Percentiles rank a stretch among this genome's conserved stretches.
Conservation (phyloP, 1,284 basidiomycete species). For the Moesziomyces aphidis region DNA sequence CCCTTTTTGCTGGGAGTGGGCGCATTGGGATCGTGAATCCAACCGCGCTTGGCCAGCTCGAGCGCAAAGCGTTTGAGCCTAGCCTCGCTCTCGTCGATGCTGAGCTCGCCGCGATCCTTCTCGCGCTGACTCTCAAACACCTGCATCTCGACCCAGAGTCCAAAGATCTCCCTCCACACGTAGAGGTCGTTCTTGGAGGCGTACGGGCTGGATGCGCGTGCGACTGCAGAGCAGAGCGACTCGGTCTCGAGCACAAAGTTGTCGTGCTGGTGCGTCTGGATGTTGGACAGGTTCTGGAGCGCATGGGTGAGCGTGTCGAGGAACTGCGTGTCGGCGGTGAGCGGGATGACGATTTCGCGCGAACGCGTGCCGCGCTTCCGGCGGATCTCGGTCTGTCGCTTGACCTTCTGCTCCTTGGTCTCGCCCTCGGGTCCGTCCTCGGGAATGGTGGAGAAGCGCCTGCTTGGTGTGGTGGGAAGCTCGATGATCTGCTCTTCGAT, state of each 20-base stretch:
- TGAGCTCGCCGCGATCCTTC: slow-evolving; percentile 78
- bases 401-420: slow-evolving; percentile 39
- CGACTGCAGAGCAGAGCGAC: slow-evolving; percentile 74
- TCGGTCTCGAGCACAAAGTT: slow-evolving; percentile 77
- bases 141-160: slow-evolving; percentile 85
- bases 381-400: slow-evolving; percentile 41
- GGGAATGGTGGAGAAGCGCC: slow-evolving; percentile 40
- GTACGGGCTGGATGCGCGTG: slow-evolving; percentile 60
- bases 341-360: slow-evolving; percentile 76
- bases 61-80: slow-evolving; percentile 79
- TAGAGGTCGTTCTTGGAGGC: slow-evolving; percentile 79
- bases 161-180: slow-evolving; percentile 90
- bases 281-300: slow-evolving; percentile 77
- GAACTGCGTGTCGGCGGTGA: slow-evolving; percentile 83
- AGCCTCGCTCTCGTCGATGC: slow-evolving; percentile 78
- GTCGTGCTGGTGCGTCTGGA: slow-evolving; percentile 75
- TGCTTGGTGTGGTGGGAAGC: slow-evolving; percentile 23
- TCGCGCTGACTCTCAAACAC: slow-evolving; percentile 87
- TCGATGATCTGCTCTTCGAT: slow-evolving; percentile 49
- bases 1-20: slow-evolving; percentile 28
- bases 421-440: slow-evolving; percentile 48
- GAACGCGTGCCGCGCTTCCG: slow-evolving; percentile 34
- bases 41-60: slow-evolving; percentile 73
- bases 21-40: slow-evolving; percentile 49
- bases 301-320: slow-evolving; percentile 81